phyloP scores from a whole-genome alignment of 2,329 filamentous ascomycete species.

The Phymatotrichopsis omnivora region DNA sequence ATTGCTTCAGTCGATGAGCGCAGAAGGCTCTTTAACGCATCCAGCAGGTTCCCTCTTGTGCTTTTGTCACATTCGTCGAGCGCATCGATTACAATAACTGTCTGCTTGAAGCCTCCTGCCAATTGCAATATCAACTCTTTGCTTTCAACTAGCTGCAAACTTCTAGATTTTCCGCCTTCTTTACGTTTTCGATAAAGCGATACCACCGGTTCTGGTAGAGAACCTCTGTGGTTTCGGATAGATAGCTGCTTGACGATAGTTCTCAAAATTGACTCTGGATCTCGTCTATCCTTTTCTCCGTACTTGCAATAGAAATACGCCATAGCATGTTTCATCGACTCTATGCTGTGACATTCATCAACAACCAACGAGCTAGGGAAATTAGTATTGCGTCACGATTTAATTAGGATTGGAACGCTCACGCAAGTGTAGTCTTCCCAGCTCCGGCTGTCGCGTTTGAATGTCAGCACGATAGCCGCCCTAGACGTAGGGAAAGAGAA shows the following conservation, averaged over 20 bases:
- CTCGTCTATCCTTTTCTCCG: slow-evolving; percentile 16
- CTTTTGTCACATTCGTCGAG: slow-evolving; percentile 15
- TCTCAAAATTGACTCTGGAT: slow-evolving; percentile 33
- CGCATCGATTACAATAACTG: slow-evolving; percentile 13
- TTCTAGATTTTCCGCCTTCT: not conserved
- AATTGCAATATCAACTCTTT: slow-evolving; percentile 2
- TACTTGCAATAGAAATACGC: slow-evolving; percentile 36
- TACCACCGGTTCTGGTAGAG: slow-evolving; percentile 19
- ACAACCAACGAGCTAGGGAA: not conserved
- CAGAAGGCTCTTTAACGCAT: slow-evolving; percentile 7
- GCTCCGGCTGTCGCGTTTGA: slow-evolving; percentile 25
- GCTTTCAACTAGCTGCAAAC: not conserved
- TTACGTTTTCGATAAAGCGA: slow-evolving; percentile 6
- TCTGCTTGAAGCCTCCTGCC: slow-evolving; percentile 4
- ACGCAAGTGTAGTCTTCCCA: slow-evolving; percentile 33
- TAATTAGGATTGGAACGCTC: slow-evolving; percentile 25
- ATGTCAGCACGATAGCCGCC: no score
- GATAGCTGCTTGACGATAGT: slow-evolving; percentile 28
- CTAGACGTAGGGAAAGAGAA: no score
- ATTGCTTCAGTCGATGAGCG: not conserved
- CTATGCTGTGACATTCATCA: slow-evolving; percentile 19
- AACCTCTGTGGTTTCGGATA: not conserved
- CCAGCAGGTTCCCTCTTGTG: not conserved
- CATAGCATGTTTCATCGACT: slow-evolving; percentile 30
- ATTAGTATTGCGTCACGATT: not conserved